Evolutionary conservation across 306 rosid species (phyloP).

Genomic region (Aeschynomene evenia): DNA sequence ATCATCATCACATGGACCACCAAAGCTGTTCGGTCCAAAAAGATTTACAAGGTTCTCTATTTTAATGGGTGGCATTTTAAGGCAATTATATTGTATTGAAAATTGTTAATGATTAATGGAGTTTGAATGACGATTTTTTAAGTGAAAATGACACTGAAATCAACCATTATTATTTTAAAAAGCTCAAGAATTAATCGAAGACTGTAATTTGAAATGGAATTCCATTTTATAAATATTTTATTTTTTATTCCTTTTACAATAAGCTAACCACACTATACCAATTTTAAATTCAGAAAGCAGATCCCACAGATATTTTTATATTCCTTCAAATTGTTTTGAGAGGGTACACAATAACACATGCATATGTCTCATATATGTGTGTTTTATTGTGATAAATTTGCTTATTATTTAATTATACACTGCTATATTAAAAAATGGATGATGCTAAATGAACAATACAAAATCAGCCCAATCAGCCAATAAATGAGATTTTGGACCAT

Average conservation of each 20-base stretch:
- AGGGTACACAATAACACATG: conserved; percentile 17
- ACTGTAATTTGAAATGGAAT: not conserved
- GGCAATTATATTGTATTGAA: not conserved
- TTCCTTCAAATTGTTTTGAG: not conserved
- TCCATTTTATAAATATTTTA: not conserved
- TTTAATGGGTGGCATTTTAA: not conserved
- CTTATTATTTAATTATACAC: no score
- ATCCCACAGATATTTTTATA: not conserved
- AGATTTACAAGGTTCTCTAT: not conserved
- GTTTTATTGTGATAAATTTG: no score
- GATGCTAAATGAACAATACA: no score
- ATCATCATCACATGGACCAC: conserved; percentile 8
- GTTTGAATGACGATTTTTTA: not conserved
- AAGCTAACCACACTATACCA: no score
- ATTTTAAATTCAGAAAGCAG: conserved; percentile 2
- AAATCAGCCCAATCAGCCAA: no score
- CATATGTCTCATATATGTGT: not conserved
- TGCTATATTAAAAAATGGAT: no score
- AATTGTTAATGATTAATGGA: not conserved
- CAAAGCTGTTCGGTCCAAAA: not conserved
- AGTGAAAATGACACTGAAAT: not conserved
- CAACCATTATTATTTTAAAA: not conserved
- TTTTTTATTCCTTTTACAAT: not conserved
- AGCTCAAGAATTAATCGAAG: not conserved
- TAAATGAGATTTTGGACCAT: no score